These are phyloP conservation scores for Corylus americana DNA, from an alignment of 306 rosid species.

Conservation along the genomic window DNA sequence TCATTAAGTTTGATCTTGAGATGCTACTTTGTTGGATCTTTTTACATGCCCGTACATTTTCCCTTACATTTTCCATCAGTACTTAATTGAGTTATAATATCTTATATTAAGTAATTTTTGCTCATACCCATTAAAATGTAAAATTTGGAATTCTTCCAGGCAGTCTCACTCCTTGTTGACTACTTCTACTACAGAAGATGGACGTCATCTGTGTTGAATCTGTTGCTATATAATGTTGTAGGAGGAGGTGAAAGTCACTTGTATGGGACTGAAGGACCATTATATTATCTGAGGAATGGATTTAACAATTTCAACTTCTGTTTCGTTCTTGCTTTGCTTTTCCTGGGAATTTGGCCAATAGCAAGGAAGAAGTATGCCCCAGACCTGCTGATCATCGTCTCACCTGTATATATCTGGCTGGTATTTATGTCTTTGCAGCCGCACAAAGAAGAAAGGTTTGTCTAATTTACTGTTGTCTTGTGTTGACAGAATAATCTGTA, in stretches of 20 bases:
- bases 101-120: slow-evolving; percentile 13
- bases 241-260: slow-evolving; percentile 98
- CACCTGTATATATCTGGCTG: slow-evolving; percentile 88
- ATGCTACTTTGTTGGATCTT: slow-evolving; percentile 7
- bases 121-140: slow-evolving; percentile 8
- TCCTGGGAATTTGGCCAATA: slow-evolving; percentile 68
- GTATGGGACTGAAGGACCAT: slow-evolving; percentile 88
- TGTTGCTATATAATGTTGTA: slow-evolving; percentile 73
- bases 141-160: slow-evolving; percentile 48
- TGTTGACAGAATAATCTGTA: not conserved
- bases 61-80: not conserved
- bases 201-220: slow-evolving; percentile 93
- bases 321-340: slow-evolving; percentile 82
- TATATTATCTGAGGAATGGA: slow-evolving; percentile 84
- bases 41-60: slow-evolving; percentile 15
- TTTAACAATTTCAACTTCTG: slow-evolving; percentile 90
- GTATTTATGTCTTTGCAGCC: slow-evolving; percentile 94
- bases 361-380: slow-evolving; percentile 77
- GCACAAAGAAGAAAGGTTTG: slow-evolving; percentile 97
- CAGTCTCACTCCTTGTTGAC: slow-evolving; percentile 61
- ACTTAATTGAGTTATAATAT: not conserved
- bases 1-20: slow-evolving; percentile 3
- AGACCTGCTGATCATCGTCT: slow-evolving; percentile 77
- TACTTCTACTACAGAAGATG: slow-evolving; percentile 66
- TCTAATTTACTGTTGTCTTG: slow-evolving; percentile 8